phyloP scores from a whole-genome alignment of 495 filamentous ascomycete genomes.

The Penicillium salamii region DNA sequence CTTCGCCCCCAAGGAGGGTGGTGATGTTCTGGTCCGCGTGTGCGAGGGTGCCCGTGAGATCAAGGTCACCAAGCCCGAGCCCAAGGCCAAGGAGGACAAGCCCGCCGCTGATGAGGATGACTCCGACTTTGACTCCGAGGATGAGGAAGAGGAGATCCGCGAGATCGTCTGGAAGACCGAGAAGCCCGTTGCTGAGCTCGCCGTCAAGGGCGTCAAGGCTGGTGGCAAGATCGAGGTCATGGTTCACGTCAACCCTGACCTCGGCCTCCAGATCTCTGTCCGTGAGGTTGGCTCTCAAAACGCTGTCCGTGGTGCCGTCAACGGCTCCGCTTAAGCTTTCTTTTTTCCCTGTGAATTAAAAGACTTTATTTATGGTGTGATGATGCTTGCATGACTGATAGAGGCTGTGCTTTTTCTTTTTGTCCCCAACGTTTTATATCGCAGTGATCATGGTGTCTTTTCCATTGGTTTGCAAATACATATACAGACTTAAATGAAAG shows the following conservation, averaged over 20 bases:
- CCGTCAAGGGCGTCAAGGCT: conserved; percentile 78
- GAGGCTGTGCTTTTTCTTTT: conserved; percentile 24
- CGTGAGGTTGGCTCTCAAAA: conserved; percentile 84
- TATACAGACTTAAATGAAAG: conserved; percentile 16
- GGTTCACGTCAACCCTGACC: conserved; percentile 76
- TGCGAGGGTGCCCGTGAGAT: conserved; percentile 85
- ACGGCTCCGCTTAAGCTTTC: conserved; percentile 39
- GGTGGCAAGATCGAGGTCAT: conserved; percentile 89
- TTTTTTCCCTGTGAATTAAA: conserved; percentile 5
- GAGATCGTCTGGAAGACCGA: conserved; percentile 93
- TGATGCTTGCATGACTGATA: conserved; percentile 36
- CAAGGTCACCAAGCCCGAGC: conserved; percentile 82
- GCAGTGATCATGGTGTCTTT: conserved; percentile 22
- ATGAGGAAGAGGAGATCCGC: conserved; percentile 76
- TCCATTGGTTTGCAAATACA: conserved; percentile 11
- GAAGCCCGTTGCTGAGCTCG: conserved; percentile 79
- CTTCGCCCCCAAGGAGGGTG: conserved; percentile 68
- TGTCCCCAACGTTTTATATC: conserved; percentile 11
- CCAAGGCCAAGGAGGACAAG: conserved; percentile 67
- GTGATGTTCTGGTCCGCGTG: conserved; percentile 80
- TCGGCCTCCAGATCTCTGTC: conserved; percentile 72
- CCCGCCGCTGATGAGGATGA: conserved; percentile 58
- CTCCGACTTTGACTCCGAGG: conserved; percentile 60
- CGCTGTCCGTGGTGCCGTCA: conserved; percentile 72
- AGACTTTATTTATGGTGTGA: conserved; percentile 28